These are phyloP conservation scores for Oemleria cerasiformis DNA, from an alignment of 306 rosid genomes.

Conservation along the genomic window DNA sequence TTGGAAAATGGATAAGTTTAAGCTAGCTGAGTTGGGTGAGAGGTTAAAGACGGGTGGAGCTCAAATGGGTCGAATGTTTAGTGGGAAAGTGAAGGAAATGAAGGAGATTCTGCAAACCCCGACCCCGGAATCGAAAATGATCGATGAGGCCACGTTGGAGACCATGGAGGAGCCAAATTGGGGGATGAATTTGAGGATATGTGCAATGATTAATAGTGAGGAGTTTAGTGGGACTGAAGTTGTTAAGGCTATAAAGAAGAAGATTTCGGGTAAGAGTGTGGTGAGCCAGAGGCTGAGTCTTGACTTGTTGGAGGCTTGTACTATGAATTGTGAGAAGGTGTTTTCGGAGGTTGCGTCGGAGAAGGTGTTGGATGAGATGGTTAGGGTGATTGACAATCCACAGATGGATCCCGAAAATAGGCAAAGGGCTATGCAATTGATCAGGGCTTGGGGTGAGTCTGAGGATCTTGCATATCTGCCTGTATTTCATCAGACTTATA, in stretches of 20 bases:
- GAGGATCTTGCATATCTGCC: conserved; percentile 77
- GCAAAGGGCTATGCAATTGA: conserved; percentile 51
- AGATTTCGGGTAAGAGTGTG: conserved; percentile 40
- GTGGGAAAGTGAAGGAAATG: conserved; percentile 70
- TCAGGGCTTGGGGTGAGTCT: conserved; percentile 85
- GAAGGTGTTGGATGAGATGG: conserved; percentile 69
- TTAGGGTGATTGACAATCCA: conserved; percentile 48
- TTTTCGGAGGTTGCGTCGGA: conserved; percentile 78
- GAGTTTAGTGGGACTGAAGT: conserved; percentile 60
- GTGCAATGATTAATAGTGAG: conserved; percentile 57
- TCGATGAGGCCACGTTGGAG: conserved; percentile 71
- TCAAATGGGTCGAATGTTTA: conserved; percentile 67
- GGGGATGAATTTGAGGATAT: conserved; percentile 73
- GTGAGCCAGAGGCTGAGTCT: conserved; percentile 54
- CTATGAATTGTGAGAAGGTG: conserved; percentile 80
- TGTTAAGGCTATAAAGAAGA: conserved; percentile 61
- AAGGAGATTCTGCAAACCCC: conserved; percentile 65
- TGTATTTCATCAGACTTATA: conserved; percentile 68
- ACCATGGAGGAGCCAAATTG: conserved; percentile 61
- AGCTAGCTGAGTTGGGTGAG: conserved; percentile 57
- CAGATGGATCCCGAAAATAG: conserved; percentile 32
- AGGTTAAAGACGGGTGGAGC: conserved; percentile 68
- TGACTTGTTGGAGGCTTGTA: conserved; percentile 62
- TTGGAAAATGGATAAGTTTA: conserved; percentile 54
- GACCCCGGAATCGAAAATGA: conserved; percentile 72